These are phyloP conservation scores for Fomitopsis pinicola DNA, from an alignment of 1,284 basidiomycete species.

Conservation along the genomic window DNA sequence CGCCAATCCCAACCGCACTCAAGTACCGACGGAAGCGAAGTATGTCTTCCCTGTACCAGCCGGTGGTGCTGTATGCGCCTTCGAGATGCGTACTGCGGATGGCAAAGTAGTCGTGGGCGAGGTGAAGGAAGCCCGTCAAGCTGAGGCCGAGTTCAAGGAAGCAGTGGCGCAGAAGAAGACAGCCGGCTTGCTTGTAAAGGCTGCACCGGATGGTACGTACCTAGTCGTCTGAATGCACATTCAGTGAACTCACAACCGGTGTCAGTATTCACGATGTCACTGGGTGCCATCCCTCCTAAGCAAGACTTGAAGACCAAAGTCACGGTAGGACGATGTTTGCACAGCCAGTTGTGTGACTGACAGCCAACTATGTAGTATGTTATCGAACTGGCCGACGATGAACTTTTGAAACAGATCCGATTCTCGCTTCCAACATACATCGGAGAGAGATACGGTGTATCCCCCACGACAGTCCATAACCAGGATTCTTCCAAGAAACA, in stretches of 20 bases:
- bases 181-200: neutral
- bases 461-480: slow-evolving; percentile 31
- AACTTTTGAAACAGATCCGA: slow-evolving; percentile 39
- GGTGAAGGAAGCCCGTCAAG: slow-evolving; percentile 39
- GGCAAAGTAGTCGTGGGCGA: slow-evolving; percentile 39
- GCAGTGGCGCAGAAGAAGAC: neutral
- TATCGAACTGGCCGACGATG: slow-evolving; percentile 42
- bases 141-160: neutral
- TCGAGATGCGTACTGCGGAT: slow-evolving; percentile 39
- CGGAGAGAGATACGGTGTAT: slow-evolving; percentile 46
- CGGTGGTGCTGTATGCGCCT: slow-evolving; percentile 43
- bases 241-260: neutral
- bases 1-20: neutral
- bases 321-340: slow-evolving; percentile 33
- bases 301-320: slow-evolving; percentile 36
- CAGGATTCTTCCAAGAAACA: slow-evolving; percentile 25
- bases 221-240: neutral
- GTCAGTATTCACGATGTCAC: slow-evolving; percentile 53
- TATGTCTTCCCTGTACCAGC: slow-evolving; percentile 62
- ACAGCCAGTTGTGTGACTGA: neutral
- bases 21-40: slow-evolving; percentile 34
- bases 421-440: slow-evolving; percentile 48
- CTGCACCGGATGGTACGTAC: neutral
- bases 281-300: slow-evolving; percentile 44
- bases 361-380: slow-evolving; percentile 26